Percentiles rank a stretch among this genome's conserved stretches.
Evolutionary conservation across 805 yeast genomes (phyloP).

Genomic region (Huiozyma sinensis): DNA sequence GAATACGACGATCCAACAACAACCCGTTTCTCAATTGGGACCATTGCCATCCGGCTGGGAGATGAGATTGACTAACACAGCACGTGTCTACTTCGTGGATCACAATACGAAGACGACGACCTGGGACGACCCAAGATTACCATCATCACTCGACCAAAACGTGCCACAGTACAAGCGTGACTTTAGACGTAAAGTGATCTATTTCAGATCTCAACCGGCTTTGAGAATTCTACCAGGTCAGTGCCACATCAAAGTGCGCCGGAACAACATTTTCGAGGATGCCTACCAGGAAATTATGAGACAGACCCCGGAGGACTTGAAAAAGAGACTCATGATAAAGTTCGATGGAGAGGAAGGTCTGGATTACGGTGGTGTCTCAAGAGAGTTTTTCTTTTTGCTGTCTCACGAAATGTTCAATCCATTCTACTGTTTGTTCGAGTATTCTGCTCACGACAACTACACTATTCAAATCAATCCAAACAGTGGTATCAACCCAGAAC

Average conservation of each 20-base stretch:
- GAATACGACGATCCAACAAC: constrained; percentile 87
- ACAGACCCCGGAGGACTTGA: constrained; percentile 95
- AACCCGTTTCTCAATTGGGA: constrained; percentile 94
- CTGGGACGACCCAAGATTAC: constrained; percentile 99
- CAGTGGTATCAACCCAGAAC: constrained; percentile 95
- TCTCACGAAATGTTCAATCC: constrained; percentile 99
- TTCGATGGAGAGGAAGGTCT: constrained; percentile 99
- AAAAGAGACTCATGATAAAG: constrained; percentile 94
- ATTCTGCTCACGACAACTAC: constrained; percentile 95
- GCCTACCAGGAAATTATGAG: constrained; percentile 98
- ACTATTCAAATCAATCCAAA: constrained; percentile 96
- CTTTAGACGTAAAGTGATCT: constrained; percentile 92
- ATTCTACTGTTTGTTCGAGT: constrained; percentile 91
- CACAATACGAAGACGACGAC: constrained; percentile 98
- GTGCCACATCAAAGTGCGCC: constrained; percentile 94
- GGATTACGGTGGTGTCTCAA: constrained; percentile 98
- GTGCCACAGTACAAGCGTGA: constrained; percentile 99
- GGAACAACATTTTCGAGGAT: constrained; percentile 94
- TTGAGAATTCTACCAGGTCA: constrained; percentile 95
- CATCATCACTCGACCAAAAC: constrained; percentile 92
- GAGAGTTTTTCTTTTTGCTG: constrained; percentile 92
- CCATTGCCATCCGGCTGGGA: constrained; percentile 99
- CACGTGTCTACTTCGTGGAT: constrained; percentile 96
- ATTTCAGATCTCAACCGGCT: constrained; percentile 97
- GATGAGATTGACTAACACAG: constrained; percentile 97